Evolutionary conservation across 2,329 filamentous ascomycete species (phyloP).

Genomic region (Aureobasidium sp.): DNA sequence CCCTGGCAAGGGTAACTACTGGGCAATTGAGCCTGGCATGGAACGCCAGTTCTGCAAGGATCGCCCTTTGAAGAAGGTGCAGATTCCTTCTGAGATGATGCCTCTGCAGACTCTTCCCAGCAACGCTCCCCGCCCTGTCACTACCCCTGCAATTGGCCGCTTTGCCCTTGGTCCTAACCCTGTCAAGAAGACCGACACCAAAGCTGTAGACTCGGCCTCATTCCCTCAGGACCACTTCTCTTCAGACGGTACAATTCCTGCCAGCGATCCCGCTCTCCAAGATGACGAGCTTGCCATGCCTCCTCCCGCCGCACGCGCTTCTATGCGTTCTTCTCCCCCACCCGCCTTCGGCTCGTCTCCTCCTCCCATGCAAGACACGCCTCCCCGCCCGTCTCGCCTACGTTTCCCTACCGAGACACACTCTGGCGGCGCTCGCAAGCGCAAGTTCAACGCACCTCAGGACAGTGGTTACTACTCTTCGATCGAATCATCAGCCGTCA

Average conservation of each 20-base stretch:
- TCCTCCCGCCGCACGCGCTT: slow-evolving; percentile 36
- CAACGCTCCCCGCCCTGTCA: slow-evolving; percentile 28
- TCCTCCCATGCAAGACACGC: slow-evolving; percentile 76
- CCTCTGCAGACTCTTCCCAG: slow-evolving; percentile 24
- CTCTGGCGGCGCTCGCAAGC: slow-evolving; percentile 58
- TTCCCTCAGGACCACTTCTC: slow-evolving; percentile 46
- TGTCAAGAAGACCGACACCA: slow-evolving; percentile 30
- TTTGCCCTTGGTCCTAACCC: slow-evolving; percentile 29
- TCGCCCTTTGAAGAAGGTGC: slow-evolving; percentile 48
- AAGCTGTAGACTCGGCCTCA: slow-evolving; percentile 43
- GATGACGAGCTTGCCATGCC: slow-evolving; percentile 39
- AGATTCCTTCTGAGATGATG: slow-evolving; percentile 44
- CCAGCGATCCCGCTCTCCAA: slow-evolving; percentile 43
- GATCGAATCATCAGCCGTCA: slow-evolving; percentile 79
- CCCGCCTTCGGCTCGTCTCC: slow-evolving; percentile 83
- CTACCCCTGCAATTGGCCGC: slow-evolving; percentile 32
- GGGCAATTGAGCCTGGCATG: slow-evolving; percentile 85
- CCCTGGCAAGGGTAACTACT: slow-evolving; percentile 95
- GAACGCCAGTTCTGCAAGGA: slow-evolving; percentile 82
- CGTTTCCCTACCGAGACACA: slow-evolving; percentile 56
- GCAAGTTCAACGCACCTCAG: slow-evolving; percentile 71
- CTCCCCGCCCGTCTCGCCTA: slow-evolving; percentile 56
- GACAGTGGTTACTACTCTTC: slow-evolving; percentile 98
- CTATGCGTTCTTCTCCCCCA: slow-evolving; percentile 61
- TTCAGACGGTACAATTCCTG: slow-evolving; percentile 47